These are phyloP conservation scores for Poronia punctata DNA, from an alignment of 495 filamentous ascomycete genomes.

Conservation along the genomic window DNA sequence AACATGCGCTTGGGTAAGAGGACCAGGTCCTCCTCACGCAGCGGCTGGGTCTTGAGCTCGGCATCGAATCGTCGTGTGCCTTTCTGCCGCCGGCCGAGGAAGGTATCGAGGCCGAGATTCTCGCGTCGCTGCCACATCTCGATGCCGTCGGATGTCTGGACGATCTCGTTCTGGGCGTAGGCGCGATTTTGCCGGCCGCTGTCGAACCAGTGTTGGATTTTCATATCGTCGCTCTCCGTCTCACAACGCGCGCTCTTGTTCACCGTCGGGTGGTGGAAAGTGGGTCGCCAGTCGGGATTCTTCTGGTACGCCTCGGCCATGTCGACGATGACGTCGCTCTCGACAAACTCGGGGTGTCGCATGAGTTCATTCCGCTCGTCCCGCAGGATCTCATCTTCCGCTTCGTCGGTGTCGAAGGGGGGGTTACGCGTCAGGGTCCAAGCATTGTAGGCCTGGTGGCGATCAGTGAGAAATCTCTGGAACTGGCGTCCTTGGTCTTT, in stretches of 20 bases:
- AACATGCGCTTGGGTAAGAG: constrained; percentile 33
- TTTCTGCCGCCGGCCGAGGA: constrained; percentile 26
- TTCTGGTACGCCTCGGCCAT: constrained; percentile 37
- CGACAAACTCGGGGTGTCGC: constrained; percentile 30
- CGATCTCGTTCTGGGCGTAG: constrained; percentile 23
- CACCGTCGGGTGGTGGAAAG: constrained; percentile 15
- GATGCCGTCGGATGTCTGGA: constrained; percentile 23
- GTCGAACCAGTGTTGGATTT: constrained; percentile 25
- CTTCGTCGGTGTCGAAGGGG: constrained; percentile 15
- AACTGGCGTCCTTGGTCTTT: constrained; percentile 39
- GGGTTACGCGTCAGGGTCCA: constrained; percentile 29
- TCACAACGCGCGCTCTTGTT: constrained; percentile 17
- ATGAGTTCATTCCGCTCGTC: constrained; percentile 19
- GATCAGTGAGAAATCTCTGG: constrained; percentile 41
- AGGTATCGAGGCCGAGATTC: constrained; percentile 23
- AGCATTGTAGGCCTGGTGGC: constrained; percentile 38
- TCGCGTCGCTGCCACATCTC: constrained; percentile 24
- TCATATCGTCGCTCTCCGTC: constrained; percentile 19
- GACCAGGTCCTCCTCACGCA: constrained; percentile 28
- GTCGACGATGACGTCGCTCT: constrained; percentile 47
- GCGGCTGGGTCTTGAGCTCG: constrained; percentile 14
- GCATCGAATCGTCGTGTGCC: constrained; percentile 15
- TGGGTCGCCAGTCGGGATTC: constrained; percentile 23
- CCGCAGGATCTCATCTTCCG: constrained; percentile 14
- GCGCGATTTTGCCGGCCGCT: constrained; percentile 15